Percentiles rank a stretch among this genome's conserved stretches.
Conservation (phyloP, 768 basidiomycete species). For the Lyophyllum shimeji region DNA sequence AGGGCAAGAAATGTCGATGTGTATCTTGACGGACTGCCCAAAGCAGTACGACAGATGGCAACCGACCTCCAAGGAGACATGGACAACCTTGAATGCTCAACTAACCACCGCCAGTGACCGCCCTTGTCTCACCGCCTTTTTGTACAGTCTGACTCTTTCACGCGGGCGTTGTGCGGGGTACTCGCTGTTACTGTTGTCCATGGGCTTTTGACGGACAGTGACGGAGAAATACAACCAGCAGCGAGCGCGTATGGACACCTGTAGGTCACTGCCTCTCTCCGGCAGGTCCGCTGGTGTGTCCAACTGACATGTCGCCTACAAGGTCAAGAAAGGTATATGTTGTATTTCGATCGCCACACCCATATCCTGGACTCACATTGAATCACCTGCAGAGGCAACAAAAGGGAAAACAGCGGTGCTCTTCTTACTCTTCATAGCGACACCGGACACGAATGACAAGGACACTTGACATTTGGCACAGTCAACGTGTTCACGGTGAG, state of each 20-base stretch:
- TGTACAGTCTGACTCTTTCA: neutral
- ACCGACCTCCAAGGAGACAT: conserved; percentile 6
- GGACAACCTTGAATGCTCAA: neutral
- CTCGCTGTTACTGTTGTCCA: neutral
- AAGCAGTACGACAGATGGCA: conserved; percentile 11
- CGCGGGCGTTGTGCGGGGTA: neutral
- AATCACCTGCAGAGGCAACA: neutral
- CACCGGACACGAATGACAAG: neutral
- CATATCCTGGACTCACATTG: neutral
- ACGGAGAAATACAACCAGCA: neutral
- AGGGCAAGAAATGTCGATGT: neutral
- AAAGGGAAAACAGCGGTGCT: neutral
- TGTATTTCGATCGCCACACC: neutral
- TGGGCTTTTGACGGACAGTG: no score
- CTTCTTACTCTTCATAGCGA: neutral
- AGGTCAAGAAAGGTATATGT: neutral
- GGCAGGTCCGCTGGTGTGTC: neutral
- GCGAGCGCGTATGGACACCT: neutral
- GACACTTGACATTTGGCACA: neutral
- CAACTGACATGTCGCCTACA: neutral
- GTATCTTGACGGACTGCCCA: conserved; percentile 1
- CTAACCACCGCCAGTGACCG: neutral
- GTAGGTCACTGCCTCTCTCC: neutral
- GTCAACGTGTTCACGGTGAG: neutral
- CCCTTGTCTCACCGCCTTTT: neutral